These are phyloP conservation scores for Punica granatum DNA, from an alignment of 345 rosid genomes.

Conservation along the genomic window DNA sequence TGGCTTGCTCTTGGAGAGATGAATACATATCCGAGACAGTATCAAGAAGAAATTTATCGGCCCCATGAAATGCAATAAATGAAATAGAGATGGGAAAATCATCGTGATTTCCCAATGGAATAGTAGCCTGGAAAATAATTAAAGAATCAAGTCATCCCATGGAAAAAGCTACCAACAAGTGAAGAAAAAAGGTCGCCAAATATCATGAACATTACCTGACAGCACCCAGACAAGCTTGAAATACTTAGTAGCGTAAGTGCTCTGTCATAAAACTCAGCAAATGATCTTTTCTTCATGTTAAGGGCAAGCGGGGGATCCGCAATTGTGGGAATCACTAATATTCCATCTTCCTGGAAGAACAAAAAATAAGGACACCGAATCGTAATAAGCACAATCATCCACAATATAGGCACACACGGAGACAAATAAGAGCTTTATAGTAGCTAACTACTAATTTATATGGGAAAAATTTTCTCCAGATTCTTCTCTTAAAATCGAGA, in stretches of 20 bases:
- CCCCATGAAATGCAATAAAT: slow-evolving; percentile 67
- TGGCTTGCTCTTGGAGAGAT: slow-evolving; percentile 72
- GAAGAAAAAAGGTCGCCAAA: background rate
- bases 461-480: background rate
- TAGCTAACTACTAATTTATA: too few relatives aligned
- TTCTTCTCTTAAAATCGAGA: background rate
- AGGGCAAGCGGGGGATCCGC: slow-evolving; percentile 62
- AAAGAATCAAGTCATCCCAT: slow-evolving; percentile 8
- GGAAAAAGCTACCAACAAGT: slow-evolving; percentile 1
- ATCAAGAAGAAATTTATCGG: slow-evolving; percentile 91
- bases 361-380: slow-evolving; percentile 3
- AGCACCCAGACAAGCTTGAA: slow-evolving; percentile 91
- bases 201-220: slow-evolving; percentile 49
- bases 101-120: slow-evolving; percentile 75
- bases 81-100: slow-evolving; percentile 71
- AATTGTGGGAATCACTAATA: slow-evolving; percentile 74
- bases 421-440: background rate
- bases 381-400: background rate
- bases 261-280: slow-evolving; percentile 54
- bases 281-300: slow-evolving; percentile 43
- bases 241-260: slow-evolving; percentile 52
- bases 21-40: slow-evolving; percentile 63
- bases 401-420: background rate
- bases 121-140: slow-evolving; percentile 44
- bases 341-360: slow-evolving; percentile 55